A percentile compares a stretch with the other conserved stretches of the same genome.
These are phyloP conservation scores for Puccinia sorghi DNA, from an alignment of 1,284 basidiomycete genomes.

Conservation along the genomic window DNA sequence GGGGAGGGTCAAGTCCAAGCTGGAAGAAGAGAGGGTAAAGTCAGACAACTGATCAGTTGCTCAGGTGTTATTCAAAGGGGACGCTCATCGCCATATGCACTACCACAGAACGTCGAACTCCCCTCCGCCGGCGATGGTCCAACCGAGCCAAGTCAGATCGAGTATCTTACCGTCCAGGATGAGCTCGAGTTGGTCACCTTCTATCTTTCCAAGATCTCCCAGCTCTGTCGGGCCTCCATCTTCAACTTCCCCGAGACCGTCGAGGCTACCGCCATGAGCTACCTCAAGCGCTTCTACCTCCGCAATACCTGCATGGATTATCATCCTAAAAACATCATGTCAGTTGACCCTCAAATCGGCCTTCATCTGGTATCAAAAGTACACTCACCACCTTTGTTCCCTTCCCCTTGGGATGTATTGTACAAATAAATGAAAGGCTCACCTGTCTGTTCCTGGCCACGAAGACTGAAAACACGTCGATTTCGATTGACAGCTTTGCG, in stretches of 20 bases:
- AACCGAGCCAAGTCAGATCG: conserved; percentile 60
- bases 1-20: conserved; percentile 70
- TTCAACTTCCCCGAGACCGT: conserved; percentile 89
- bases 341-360: conserved; percentile 57
- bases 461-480: conserved; percentile 92
- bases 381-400: neutral
- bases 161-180: conserved; percentile 77
- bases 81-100: conserved; percentile 39
- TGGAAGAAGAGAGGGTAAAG: conserved; percentile 76
- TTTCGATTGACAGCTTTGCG: conserved; percentile 81
- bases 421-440: conserved; percentile 66
- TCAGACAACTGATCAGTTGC: conserved; percentile 53
- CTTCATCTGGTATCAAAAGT: neutral
- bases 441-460: conserved; percentile 92
- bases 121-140: neutral
- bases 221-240: conserved; percentile 69
- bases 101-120: conserved; percentile 24
- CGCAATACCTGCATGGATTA: conserved; percentile 99
- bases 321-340: conserved; percentile 99
- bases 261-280: conserved; percentile 85
- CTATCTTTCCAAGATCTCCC: conserved; percentile 81
- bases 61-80: neutral
- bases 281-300: conserved; percentile 94
- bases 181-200: conserved; percentile 84
- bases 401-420: conserved; percentile 26